Percentiles rank a stretch among this genome's conserved stretches.
Conservation (phyloP, 2,329 filamentous ascomycete genomes). For the Trichoderma sp. region DNA sequence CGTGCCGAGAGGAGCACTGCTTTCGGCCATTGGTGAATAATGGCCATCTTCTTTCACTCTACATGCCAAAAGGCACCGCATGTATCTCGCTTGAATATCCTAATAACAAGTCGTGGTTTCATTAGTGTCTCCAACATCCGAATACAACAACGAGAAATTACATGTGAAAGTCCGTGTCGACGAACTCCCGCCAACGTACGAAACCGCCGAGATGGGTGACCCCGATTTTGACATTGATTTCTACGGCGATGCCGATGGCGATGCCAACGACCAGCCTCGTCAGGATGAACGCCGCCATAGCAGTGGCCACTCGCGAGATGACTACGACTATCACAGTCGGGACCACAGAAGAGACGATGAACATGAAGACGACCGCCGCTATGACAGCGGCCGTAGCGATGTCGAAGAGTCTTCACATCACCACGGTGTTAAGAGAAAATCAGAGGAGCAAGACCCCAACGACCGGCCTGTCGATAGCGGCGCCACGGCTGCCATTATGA, state of each 20-base stretch:
- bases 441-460: slow-evolving; percentile 45
- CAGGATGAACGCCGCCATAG: slow-evolving; percentile 39
- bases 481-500: slow-evolving; percentile 69
- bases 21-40: background rate
- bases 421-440: slow-evolving; percentile 60
- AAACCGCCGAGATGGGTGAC: slow-evolving; percentile 55
- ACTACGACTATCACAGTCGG: slow-evolving; percentile 33
- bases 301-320: slow-evolving; percentile 24
- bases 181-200: slow-evolving; percentile 12
- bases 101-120: slow-evolving; percentile 15
- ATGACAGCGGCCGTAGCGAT: slow-evolving; percentile 27
- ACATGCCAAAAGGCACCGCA: background rate
- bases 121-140: background rate
- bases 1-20: background rate
- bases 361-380: slow-evolving; percentile 34
- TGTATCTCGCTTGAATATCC: slow-evolving; percentile 17
- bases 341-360: slow-evolving; percentile 30
- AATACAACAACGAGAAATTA: background rate
- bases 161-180: slow-evolving; percentile 21
- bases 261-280: slow-evolving; percentile 44
- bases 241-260: slow-evolving; percentile 59
- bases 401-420: slow-evolving; percentile 26
- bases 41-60: background rate
- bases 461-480: slow-evolving; percentile 57
- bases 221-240: slow-evolving; percentile 72